Evolutionary conservation across 2,329 filamentous ascomycete species (phyloP), one percentile per base, ranked within the genome.

Genomic region (Didymella glomerata): DNA sequence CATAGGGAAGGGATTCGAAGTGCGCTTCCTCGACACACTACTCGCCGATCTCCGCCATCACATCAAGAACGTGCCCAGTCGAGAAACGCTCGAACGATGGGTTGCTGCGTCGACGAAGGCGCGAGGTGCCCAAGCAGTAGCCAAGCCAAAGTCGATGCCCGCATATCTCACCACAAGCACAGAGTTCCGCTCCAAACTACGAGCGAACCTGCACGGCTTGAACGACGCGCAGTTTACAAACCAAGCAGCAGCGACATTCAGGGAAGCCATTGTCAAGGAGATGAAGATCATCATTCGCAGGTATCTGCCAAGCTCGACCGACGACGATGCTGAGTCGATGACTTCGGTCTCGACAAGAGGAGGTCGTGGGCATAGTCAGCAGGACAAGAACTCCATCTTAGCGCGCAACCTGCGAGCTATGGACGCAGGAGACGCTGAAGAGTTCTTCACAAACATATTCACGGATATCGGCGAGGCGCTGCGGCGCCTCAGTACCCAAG

Each of bases 281-380:
- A 89, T 98, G 74, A 90, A 94, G 68, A 88, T 86, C 32, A 82
- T 98, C 48, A 94, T 99, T 48, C 86, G 93, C 53, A 87, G 88
- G 57, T 90, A 94, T 24, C 83, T 99, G 38, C 95, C 95, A 0
- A 97, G 93, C 71, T 96, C 94, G 11, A 95, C 88, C 68, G 95
- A 99, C 60, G 94, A 98, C 66, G 95, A 99, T 73, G 91, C 90
- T 61, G 92, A 95, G 74, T 96, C 93, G 0, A 90, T 94, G 80
- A 88, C 94, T 78, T 93, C 93, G 1, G 85, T 88, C 0, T 96
- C 93, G 3, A 97, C 94, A 1, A 81, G 87, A 61, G 89, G 88
- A 27, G 86, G 86, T 58, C 86, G 88, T 63, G 80, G 89, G 41
- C 63, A 73, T 40, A 90, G 87, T 18, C 90, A 92, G 67, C 91